Percentiles rank a stretch among this genome's conserved stretches.
Conservation (phyloP, 805 yeast genomes). For the Candida krabiensis region DNA sequence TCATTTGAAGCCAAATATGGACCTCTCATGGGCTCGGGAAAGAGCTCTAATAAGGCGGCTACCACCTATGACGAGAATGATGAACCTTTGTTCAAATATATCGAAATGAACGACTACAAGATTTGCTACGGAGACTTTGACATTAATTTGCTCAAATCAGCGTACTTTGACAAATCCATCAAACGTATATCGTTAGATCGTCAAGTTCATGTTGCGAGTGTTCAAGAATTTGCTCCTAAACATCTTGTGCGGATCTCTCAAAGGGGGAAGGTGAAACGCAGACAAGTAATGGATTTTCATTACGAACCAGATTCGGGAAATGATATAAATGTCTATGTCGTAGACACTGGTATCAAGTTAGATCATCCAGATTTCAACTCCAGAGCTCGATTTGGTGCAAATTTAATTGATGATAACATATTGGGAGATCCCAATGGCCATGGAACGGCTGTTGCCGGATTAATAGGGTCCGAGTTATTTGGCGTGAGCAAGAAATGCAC, state of each 20-base stretch:
- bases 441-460: constrained; percentile 59
- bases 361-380: constrained; percentile 45
- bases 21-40: constrained; percentile 5
- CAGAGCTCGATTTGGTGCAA: constrained; percentile 42
- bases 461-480: constrained; percentile 48
- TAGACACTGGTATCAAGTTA: constrained; percentile 39
- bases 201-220: constrained; percentile 35
- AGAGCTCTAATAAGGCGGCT: not conserved
- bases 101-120: constrained; percentile 33
- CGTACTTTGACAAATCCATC: constrained; percentile 37
- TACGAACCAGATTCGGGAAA: constrained; percentile 44
- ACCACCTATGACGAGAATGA: not conserved
- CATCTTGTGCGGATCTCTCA: constrained; percentile 45
- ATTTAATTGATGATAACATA: constrained; percentile 34
- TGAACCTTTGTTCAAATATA: constrained; percentile 12
- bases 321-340: constrained; percentile 37
- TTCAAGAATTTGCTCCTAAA: constrained; percentile 42
- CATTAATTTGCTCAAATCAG: constrained; percentile 26
- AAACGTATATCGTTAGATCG: constrained; percentile 38
- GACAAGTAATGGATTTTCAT: constrained; percentile 37
- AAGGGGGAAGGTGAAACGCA: constrained; percentile 21
- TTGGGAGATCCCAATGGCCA: constrained; percentile 44
- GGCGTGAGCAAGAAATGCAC: constrained; percentile 52
- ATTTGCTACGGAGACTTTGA: constrained; percentile 39
- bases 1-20: constrained; percentile 12